Base-by-base conservation (phyloP, 1,139 yeast species). In the Hemisphaericaspora xylofermentans region DNA sequence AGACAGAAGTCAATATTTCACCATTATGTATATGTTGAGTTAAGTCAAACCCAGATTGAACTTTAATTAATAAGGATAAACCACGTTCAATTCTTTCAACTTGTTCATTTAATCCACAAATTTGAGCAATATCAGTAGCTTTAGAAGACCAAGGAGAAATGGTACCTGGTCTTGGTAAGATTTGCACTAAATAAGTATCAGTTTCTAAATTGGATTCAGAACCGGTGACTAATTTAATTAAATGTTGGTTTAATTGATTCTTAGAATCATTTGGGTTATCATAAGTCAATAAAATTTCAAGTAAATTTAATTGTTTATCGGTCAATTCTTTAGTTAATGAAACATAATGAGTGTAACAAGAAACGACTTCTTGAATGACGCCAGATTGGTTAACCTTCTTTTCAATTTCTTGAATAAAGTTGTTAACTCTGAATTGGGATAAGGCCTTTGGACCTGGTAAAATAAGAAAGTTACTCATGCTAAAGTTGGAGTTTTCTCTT, bases 111-210 rank as follows among this genome's bases (percentile, higher is more conserved):
- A 93, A 75, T 6, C 97, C 97, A 68, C 97, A 88, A 40, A 87
- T 95, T 44, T 81, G 80, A 39, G 94, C 79, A 52, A 94, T 94
- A 64, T 93, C 93, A 35, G 98, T 91, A 28, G 99, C 99, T 68
- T 94, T 94, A 14, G 98, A 91, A 14, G 97, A 88, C 99, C 99
- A 94, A 26, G 98, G 98, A 19, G 98, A 91, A 51, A 93, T 89
- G 18, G 98, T 93, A 45, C 98, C 98, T 8, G 93, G 74, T 63
- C 98, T 81, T 36, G 99, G 98, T 44, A 91, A 74, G 42, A 94
- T 76, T 60, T 95, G 77, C 40, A 93, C 67, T 53, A 89, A 68
- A 48, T 79, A 77, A 28, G 80, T 66, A 57, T 82, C 80, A 14
- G 70, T 66, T 31, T 71, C 81, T 42, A 77, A 60, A 8, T 48